Percentiles rank a stretch among this genome's conserved stretches.
phyloP scores from a whole-genome alignment of 2,329 filamentous ascomycete genomes.

The Talaromyces sp. region DNA sequence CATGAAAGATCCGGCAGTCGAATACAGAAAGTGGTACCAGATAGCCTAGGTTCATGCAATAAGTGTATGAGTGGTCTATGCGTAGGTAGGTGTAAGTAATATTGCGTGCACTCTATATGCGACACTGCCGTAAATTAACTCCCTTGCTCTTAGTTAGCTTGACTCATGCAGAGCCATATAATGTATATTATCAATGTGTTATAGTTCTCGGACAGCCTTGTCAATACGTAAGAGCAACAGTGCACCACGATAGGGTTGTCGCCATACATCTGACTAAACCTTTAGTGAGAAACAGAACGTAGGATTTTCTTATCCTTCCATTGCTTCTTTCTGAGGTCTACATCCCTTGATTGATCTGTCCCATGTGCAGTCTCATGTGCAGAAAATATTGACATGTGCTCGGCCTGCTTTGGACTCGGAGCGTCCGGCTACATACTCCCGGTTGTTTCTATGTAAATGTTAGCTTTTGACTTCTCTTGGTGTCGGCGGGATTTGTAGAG shows the following conservation, averaged over 20 bases:
- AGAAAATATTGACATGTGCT: background rate
- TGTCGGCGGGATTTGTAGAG: background rate
- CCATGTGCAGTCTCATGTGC: background rate
- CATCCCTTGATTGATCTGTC: conserved; percentile 10
- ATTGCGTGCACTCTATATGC: background rate
- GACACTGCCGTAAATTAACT: background rate
- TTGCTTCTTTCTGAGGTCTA: background rate
- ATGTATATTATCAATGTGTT: background rate
- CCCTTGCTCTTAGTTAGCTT: too few species aligned
- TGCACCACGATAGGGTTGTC: background rate
- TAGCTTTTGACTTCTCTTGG: background rate
- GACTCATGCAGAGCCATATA: background rate
- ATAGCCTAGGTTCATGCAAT: background rate
- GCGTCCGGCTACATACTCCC: background rate
- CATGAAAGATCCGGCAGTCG: background rate
- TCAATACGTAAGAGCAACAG: background rate
- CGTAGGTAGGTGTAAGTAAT: background rate
- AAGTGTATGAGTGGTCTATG: background rate
- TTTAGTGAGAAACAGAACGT: background rate
- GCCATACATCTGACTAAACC: background rate
- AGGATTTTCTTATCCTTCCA: background rate
- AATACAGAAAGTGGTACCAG: background rate
- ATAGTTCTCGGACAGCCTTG: background rate
- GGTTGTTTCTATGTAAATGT: background rate
- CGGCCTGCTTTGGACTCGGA: background rate